Conservation (phyloP, 2,329 filamentous ascomycete species). For the Hypoxylon sp. region DNA sequence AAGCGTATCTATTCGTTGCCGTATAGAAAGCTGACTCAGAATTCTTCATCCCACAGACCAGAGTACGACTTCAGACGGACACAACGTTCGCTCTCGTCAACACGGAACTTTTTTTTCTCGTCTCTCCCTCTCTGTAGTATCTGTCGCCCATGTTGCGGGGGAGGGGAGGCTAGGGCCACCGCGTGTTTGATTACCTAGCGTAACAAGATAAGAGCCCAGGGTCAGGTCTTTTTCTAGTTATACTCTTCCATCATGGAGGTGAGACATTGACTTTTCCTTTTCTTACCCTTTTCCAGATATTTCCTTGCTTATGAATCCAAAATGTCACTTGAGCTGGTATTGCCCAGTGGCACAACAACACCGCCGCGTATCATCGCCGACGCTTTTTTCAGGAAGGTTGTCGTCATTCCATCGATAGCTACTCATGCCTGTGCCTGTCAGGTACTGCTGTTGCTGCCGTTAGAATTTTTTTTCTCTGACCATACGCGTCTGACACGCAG, state of each 20-base stretch:
- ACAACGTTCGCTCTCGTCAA: constrained; percentile 30
- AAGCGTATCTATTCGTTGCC: constrained; percentile 41
- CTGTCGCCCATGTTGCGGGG: constrained; percentile 49
- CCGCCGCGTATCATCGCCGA: constrained; percentile 43
- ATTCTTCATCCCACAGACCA: constrained; percentile 41
- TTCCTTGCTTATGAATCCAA: constrained; percentile 42
- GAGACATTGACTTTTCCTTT: constrained; percentile 47
- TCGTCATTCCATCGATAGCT: constrained; percentile 28
- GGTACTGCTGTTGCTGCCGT: constrained; percentile 21
- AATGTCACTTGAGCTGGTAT: constrained; percentile 31
- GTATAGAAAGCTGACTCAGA: constrained; percentile 51
- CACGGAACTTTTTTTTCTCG: constrained; percentile 9
- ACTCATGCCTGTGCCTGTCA: constrained; percentile 28
- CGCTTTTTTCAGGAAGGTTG: constrained; percentile 36
- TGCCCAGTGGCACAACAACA: constrained; percentile 49
- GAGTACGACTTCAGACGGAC: constrained; percentile 42
- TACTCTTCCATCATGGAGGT: constrained; percentile 48
- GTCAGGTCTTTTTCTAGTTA: constrained; percentile 22
- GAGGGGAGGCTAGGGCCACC: constrained; percentile 50
- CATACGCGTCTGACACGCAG: constrained; percentile 36
- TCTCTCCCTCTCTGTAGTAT: constrained; percentile 19
- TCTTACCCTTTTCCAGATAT: constrained; percentile 25
- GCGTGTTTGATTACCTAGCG: constrained; percentile 48
- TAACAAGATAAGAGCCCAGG: constrained; percentile 39
- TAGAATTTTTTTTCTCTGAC: constrained; percentile 25